A percentile compares a stretch with the other conserved stretches of the same genome.
These are phyloP conservation scores for Calonectria naviculata DNA, from an alignment of 2,329 filamentous ascomycete genomes.

Conservation along the genomic window DNA sequence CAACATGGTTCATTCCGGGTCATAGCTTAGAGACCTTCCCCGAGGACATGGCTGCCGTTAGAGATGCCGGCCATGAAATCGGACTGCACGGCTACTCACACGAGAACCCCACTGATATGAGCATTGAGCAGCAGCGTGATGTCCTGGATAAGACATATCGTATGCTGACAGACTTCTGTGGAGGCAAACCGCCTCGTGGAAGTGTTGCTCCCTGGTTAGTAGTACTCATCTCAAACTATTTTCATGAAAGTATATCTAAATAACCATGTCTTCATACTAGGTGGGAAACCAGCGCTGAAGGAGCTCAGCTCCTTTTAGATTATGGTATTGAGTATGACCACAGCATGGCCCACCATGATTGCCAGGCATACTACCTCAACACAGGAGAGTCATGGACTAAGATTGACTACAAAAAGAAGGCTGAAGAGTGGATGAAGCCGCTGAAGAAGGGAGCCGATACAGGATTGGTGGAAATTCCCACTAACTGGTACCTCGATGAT, in stretches of 20 bases:
- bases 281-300: slow-evolving; percentile 77
- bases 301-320: slow-evolving; percentile 70
- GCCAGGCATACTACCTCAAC: slow-evolving; percentile 71
- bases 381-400: slow-evolving; percentile 76
- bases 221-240: too few species aligned
- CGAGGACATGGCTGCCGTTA: slow-evolving; percentile 55
- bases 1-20: slow-evolving; percentile 64
- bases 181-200: slow-evolving; percentile 75
- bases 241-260: neutral
- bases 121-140: slow-evolving; percentile 78
- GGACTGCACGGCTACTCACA: too few species aligned
- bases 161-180: slow-evolving; percentile 74
- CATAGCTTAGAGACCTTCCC: slow-evolving; percentile 62
- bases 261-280: slow-evolving; percentile 46
- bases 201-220: slow-evolving; percentile 75
- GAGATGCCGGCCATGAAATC: slow-evolving; percentile 57
- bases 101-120: slow-evolving; percentile 47
- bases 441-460: slow-evolving; percentile 68
- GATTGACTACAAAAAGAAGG: slow-evolving; percentile 66
- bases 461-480: slow-evolving; percentile 72
- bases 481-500: slow-evolving; percentile 54
- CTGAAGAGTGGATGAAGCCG: slow-evolving; percentile 56
- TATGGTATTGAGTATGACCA: slow-evolving; percentile 80
- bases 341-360: slow-evolving; percentile 72
- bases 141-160: slow-evolving; percentile 81